phyloP scores from a whole-genome alignment of 257 asterid genomes.

The Capsicum baccatum region DNA sequence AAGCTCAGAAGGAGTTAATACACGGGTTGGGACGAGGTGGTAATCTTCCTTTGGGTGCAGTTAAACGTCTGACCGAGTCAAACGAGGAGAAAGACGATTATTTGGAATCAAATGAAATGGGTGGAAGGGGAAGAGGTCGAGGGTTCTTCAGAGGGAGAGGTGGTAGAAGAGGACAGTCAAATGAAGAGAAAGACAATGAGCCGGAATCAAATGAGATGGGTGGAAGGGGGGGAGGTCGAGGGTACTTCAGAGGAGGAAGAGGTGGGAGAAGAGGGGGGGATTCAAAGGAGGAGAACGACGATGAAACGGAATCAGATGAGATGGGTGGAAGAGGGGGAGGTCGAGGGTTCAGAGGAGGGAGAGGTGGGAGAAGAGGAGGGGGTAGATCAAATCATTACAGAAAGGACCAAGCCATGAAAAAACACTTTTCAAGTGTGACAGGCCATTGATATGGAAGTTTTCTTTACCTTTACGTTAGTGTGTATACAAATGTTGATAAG shows the following conservation, averaged over 20 bases:
- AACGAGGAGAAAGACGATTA: constrained; percentile 34
- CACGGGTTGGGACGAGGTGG: constrained; percentile 97
- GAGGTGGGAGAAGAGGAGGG: constrained; percentile 51
- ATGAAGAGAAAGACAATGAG: constrained; percentile 33
- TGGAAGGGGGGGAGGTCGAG: constrained; percentile 42
- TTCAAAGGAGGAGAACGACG: constrained; percentile 30
- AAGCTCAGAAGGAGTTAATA: constrained; percentile 64
- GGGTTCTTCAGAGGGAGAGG: constrained; percentile 55
- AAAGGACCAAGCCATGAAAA: constrained; percentile 75
- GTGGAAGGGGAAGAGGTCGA: constrained; percentile 40
- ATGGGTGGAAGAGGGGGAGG: constrained; percentile 40
- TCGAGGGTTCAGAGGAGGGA: constrained; percentile 51
- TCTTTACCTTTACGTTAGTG: neutral
- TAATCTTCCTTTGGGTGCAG: constrained; percentile 76
- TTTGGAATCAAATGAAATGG: constrained; percentile 35
- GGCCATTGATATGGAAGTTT: constrained; percentile 29
- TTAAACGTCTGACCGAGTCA: constrained; percentile 39
- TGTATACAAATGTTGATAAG: constrained; percentile 23
- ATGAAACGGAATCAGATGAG: constrained; percentile 36
- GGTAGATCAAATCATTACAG: constrained; percentile 50
- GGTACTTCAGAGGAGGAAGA: constrained; percentile 53
- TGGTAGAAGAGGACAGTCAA: constrained; percentile 42
- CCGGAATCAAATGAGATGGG: constrained; percentile 36
- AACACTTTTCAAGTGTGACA: constrained; percentile 73
- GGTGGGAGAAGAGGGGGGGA: constrained; percentile 55